phyloP scores from a whole-genome alignment of 495 filamentous ascomycete genomes.

The Neurospora terricola region DNA sequence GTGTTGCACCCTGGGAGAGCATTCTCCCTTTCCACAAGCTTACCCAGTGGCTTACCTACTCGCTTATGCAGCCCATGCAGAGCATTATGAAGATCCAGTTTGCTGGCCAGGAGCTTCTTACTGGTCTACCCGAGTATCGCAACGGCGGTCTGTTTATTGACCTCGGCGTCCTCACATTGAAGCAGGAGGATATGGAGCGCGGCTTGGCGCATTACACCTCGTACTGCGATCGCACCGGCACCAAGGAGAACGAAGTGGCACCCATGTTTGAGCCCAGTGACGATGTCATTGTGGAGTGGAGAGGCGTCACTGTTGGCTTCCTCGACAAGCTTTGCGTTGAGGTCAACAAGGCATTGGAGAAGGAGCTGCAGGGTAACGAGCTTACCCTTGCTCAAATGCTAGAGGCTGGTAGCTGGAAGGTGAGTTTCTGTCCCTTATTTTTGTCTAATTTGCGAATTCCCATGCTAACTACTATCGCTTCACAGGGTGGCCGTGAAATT shows the following conservation, averaged over 20 bases:
- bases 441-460: not conserved
- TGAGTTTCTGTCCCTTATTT: slow-evolving; percentile 24
- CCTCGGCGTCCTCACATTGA: slow-evolving; percentile 69
- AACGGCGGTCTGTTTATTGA: slow-evolving; percentile 84
- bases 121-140: slow-evolving; percentile 77
- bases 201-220: slow-evolving; percentile 62
- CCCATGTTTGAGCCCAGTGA: slow-evolving; percentile 71
- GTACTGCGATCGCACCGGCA: slow-evolving; percentile 64
- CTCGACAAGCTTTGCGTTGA: slow-evolving; percentile 64
- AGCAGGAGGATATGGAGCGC: slow-evolving; percentile 50
- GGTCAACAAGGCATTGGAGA: slow-evolving; percentile 52
- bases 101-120: slow-evolving; percentile 66
- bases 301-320: slow-evolving; percentile 73
- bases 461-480: slow-evolving; percentile 20
- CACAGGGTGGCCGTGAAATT: slow-evolving; percentile 85
- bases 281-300: slow-evolving; percentile 84
- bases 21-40: slow-evolving; percentile 94
- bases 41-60: slow-evolving; percentile 85
- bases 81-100: slow-evolving; percentile 68
- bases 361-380: slow-evolving; percentile 42
- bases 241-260: slow-evolving; percentile 58
- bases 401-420: slow-evolving; percentile 95
- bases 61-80: slow-evolving; percentile 78
- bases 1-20: slow-evolving; percentile 71
- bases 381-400: slow-evolving; percentile 69